Base-by-base conservation (phyloP, 371 early-diverging fungal species). In the Apophysomyces trapeziformis region DNA sequence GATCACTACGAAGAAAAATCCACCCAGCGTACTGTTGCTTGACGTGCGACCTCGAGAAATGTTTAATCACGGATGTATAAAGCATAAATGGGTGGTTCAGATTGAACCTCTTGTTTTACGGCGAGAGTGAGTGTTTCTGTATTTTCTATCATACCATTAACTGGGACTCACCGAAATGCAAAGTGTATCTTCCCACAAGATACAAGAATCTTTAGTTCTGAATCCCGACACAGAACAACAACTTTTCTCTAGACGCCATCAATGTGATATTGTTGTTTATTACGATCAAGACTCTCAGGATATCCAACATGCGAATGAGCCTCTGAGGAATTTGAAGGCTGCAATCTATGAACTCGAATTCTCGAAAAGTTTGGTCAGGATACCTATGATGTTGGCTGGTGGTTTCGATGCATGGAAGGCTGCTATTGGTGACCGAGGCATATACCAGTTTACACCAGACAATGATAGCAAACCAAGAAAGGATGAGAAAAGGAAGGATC, bases 1-100 rank as follows among this genome's bases (percentile, higher is more conserved):
- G 68, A 63, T 90, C 38, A 58, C 45, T 0, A 71, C 65, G 16
- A 66, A 36, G 54, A 69, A 64, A 45, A 66, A 72, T 60, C 85
- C 73, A 35, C 80, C 76, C 9, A 82, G 61, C 71, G 61, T 96
- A 2, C 73, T 97, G 37, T 63, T 97, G n/a, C 67, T 97, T 59
- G 97, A 97, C 77, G 86, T 96, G 14, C 85, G 97, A 36, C 83
- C 87, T 7, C 78, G 86, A 39, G 84, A 86, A 7, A 84, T 90
- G 63, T 95, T 83, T 75, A 73, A 78, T 1, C 70, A 77, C 64
- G 94, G 93, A 2, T 92, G 88, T 39, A 89, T 97, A 38, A 87
- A 86, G 57, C 88, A 91, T 72, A 74, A 68, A 45, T 79, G 84
- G 73, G 72, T 90, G 14, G 90, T 94, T 5, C 91, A 94, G 59